These are phyloP conservation scores for Pseudogymnoascus sp. DNA, from an alignment of 2,329 filamentous ascomycete genomes.

Conservation along the genomic window DNA sequence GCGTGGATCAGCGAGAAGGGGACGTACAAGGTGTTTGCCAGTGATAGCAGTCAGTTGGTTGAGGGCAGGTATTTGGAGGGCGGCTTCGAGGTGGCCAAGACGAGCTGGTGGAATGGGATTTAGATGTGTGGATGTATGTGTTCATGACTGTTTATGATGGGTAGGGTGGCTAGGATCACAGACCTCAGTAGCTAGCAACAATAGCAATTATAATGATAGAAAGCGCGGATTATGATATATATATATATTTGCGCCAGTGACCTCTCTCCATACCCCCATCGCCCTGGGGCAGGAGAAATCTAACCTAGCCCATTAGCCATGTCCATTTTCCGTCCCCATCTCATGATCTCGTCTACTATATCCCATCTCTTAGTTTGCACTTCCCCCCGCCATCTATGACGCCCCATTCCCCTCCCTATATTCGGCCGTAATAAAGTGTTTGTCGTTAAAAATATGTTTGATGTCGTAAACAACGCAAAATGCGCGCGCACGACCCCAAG, in stretches of 20 bases:
- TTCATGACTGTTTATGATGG: neutral
- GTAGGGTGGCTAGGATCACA: neutral
- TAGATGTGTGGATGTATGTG: neutral
- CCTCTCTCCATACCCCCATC: neutral
- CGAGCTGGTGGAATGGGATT: conserved; percentile 11
- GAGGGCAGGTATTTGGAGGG: neutral
- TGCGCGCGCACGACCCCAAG: neutral
- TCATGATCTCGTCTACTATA: neutral
- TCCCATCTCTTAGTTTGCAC: neutral
- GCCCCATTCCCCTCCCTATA: neutral
- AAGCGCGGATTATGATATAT: neutral
- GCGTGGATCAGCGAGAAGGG: conserved; percentile 33
- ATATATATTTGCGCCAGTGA: conserved; percentile 1
- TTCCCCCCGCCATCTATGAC: neutral
- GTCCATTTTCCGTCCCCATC: neutral
- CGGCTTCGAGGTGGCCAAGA: conserved; percentile 8
- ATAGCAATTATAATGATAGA: neutral
- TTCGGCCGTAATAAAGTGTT: neutral
- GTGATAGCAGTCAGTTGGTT: conserved; percentile 2
- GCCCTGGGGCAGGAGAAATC: neutral
- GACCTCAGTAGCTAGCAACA: neutral
- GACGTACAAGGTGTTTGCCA: conserved; percentile 29
- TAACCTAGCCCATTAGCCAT: neutral
- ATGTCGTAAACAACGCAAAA: neutral
- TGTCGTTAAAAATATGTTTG: neutral